phyloP scores from a whole-genome alignment of 106 monocot species.

The Dioscorea zingiberensis region DNA sequence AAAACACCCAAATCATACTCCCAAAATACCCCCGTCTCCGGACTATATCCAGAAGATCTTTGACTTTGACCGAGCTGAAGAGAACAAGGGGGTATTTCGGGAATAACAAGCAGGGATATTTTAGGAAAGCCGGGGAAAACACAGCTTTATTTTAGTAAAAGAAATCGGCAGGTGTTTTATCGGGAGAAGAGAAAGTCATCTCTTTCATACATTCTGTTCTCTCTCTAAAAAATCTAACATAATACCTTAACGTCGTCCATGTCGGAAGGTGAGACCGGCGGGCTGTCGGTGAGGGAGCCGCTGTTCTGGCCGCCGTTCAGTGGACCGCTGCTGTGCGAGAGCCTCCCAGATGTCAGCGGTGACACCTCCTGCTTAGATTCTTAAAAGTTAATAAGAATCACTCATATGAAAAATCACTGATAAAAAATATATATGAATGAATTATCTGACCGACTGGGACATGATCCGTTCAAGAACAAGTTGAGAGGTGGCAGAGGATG shows the following conservation, averaged over 20 bases:
- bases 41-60: not conserved
- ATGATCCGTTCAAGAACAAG: constrained; percentile 87
- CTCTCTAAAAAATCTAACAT: not conserved
- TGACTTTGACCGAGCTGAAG: not conserved
- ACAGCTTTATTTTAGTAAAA: not conserved
- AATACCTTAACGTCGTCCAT: constrained; percentile 56
- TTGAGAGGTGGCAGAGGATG: constrained; percentile 81
- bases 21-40: not conserved
- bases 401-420: not conserved
- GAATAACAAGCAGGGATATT: not conserved
- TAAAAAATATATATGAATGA: too few relatives aligned
- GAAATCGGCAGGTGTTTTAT: constrained; percentile 35
- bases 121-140: not conserved
- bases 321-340: constrained; percentile 94
- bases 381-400: not conserved
- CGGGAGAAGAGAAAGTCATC: constrained; percentile 55
- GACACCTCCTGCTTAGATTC: constrained; percentile 60
- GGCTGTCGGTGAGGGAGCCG: constrained; percentile 83
- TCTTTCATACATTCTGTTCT: not conserved
- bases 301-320: constrained; percentile 48
- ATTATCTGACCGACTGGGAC: constrained; percentile 66
- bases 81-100: not conserved
- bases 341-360: constrained; percentile 68
- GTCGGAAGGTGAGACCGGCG: constrained; percentile 84
- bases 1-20: not conserved